These are phyloP conservation scores for Botryotinia convoluta DNA, from an alignment of 2,329 filamentous ascomycete species.

Conservation along the genomic window DNA sequence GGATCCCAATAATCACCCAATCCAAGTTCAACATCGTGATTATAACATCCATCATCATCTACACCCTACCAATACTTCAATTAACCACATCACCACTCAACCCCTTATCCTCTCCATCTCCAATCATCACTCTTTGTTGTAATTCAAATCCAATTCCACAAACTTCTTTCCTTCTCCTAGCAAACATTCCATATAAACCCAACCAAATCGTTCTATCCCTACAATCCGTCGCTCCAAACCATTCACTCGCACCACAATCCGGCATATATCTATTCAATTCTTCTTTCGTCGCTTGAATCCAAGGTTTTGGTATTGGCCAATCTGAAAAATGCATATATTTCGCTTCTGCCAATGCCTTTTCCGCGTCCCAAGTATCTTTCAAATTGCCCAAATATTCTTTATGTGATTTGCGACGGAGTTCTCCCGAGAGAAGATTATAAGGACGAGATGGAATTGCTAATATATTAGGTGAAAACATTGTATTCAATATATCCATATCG, in stretches of 20 bases:
- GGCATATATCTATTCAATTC: conserved; percentile 37
- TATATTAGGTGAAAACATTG: conserved; percentile 49
- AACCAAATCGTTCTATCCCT: conserved; percentile 34
- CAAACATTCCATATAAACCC: conserved; percentile 33
- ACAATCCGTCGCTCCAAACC: conserved; percentile 36
- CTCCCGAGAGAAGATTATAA: conserved; percentile 54
- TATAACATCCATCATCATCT: neutral
- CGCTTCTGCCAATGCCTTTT: conserved; percentile 48
- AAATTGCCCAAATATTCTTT: conserved; percentile 47
- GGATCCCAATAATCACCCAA: neutral
- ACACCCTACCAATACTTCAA: neutral
- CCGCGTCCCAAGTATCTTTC: conserved; percentile 52
- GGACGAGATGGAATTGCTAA: conserved; percentile 55
- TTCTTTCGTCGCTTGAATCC: conserved; percentile 39
- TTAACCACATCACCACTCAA: neutral
- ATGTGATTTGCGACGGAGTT: conserved; percentile 55
- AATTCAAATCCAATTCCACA: conserved; percentile 35
- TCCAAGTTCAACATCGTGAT: neutral
- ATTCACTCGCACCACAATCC: conserved; percentile 30
- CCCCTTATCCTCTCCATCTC: neutral
- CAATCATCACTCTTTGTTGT: conserved; percentile 12
- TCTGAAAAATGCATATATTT: conserved; percentile 61
- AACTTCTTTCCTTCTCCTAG: conserved; percentile 28
- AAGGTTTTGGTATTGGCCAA: conserved; percentile 60
- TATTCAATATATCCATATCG: conserved; percentile 44